Conservation (phyloP, 225 moss, liverwort and hornwort species). For the Lunularia cruciata region DNA sequence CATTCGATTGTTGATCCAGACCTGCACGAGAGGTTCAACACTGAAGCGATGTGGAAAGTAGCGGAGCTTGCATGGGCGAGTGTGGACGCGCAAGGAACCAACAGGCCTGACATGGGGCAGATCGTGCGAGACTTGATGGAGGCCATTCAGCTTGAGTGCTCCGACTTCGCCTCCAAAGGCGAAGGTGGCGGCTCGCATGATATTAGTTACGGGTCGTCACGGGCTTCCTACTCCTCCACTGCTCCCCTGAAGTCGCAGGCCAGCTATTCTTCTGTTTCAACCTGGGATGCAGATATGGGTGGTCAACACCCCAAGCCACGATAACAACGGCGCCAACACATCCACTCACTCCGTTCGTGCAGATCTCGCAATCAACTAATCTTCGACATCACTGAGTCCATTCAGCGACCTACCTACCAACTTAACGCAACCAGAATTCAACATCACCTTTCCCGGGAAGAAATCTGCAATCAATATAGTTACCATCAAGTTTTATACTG, state of each 20-base stretch:
- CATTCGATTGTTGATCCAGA: constrained; percentile 34
- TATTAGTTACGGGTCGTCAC: not conserved
- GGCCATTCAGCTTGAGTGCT: constrained; percentile 26
- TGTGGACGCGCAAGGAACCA: constrained; percentile 13
- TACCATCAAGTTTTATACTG: too few relatives aligned
- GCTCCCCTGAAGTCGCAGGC: not conserved
- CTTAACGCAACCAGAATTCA: too few relatives aligned
- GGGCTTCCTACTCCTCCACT: constrained; percentile 6
- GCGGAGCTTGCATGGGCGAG: constrained; percentile 36
- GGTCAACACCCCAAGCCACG: constrained; percentile 7
- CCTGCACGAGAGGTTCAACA: constrained; percentile 23
- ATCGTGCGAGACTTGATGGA: constrained; percentile 33
- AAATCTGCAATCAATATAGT: too few relatives aligned
- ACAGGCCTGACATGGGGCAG: constrained; percentile 32
- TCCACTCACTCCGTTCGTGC: too few relatives aligned
- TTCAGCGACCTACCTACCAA: too few relatives aligned
- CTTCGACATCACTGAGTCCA: too few relatives aligned
- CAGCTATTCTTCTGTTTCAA: constrained; percentile 17
- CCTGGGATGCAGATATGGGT: constrained; percentile 10
- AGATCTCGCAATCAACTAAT: too few relatives aligned
- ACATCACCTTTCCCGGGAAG: too few relatives aligned
- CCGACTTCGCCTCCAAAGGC: not conserved
- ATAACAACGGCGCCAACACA: too few relatives aligned
- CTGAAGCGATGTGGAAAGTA: constrained; percentile 42
- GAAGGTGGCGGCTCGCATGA: not conserved